A percentile compares a stretch with the other conserved stretches of the same genome.
Conservation (phyloP, 176 grass and related monocot species). For the Paspalum notatum region DNA sequence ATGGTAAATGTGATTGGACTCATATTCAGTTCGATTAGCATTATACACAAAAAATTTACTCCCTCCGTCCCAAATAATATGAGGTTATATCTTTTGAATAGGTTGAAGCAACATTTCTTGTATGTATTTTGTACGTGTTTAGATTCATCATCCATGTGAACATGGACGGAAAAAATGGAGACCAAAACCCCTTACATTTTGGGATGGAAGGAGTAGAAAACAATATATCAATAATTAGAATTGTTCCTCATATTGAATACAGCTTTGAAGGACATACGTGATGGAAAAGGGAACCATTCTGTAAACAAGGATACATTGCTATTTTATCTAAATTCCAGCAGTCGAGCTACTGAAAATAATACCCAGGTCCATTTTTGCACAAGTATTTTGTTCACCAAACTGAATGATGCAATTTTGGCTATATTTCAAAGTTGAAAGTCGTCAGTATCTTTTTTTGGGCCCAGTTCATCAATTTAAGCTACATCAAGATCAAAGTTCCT, state of each 20-base stretch:
- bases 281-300: slow-evolving; percentile 2
- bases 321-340: slow-evolving; percentile 21
- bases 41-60: slow-evolving; percentile 25
- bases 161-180: too few relatives aligned
- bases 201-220: not conserved
- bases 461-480: slow-evolving; percentile 13
- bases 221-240: slow-evolving; percentile 10
- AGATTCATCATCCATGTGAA: too few relatives aligned
- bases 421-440: not conserved
- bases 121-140: too few relatives aligned
- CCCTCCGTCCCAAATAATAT: too few relatives aligned
- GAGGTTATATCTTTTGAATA: too few relatives aligned
- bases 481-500: not conserved
- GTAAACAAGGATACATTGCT: not conserved
- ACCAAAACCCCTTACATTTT: too few relatives aligned
- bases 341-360: not conserved
- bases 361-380: not conserved
- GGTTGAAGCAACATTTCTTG: too few relatives aligned
- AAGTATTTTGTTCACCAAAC: not conserved
- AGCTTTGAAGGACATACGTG: slow-evolving; percentile 15
- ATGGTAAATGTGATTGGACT: not conserved
- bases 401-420: not conserved
- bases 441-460: not conserved
- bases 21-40: slow-evolving; percentile 19
- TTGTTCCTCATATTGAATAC: not conserved